Evolutionary conservation across 2,329 filamentous ascomycete genomes (phyloP), one percentile per base, ranked within the genome.

Genomic region (Hypoxylon sp.): DNA sequence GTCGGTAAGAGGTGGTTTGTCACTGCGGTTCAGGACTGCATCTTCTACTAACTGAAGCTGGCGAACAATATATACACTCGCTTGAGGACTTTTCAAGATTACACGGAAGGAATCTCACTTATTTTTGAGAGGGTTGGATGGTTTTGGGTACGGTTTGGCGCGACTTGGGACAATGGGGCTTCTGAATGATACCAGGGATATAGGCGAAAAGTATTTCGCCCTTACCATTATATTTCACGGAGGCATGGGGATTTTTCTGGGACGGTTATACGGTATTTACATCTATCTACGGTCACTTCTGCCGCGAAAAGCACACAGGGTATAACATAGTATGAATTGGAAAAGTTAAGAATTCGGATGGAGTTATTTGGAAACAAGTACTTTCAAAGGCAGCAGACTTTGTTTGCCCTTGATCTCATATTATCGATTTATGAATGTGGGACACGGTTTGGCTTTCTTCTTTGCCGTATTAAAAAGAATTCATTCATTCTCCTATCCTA

Each of bases 401-500:
- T n/a, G n/a, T n/a, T n/a, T n/a, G n/a, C n/a, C n/a, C n/a, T n/a
- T n/a, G n/a, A 23, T 41, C 11, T 16, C 12, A 43, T 13, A 25
- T 7, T 12, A 11, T 19, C 15, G 12, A 12, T 25, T 45, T 16
- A 27, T 21, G 17, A 13, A 26, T 25, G 12, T 25, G 30, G 13
- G n/a, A n/a, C n/a, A n/a, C n/a, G n/a, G n/a, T n/a, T n/a, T n/a
- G n/a, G n/a, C n/a, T n/a, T n/a, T n/a, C n/a, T n/a, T n/a, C n/a
- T n/a, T n/a, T n/a, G n/a, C n/a, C n/a, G n/a, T n/a, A n/a, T n/a
- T n/a, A n/a, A 29, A 19, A 36, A 20, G 41, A 54, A 50, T 53
- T 53, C 45, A 45, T 57, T 51, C 45, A 21, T 57, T 57, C 37
- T 59, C 34, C 40, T 34, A 43, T 21, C 36, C 29, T 46, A 17